Base-by-base conservation (phyloP, 805 yeast species). In the Huiozyma sinensis region DNA sequence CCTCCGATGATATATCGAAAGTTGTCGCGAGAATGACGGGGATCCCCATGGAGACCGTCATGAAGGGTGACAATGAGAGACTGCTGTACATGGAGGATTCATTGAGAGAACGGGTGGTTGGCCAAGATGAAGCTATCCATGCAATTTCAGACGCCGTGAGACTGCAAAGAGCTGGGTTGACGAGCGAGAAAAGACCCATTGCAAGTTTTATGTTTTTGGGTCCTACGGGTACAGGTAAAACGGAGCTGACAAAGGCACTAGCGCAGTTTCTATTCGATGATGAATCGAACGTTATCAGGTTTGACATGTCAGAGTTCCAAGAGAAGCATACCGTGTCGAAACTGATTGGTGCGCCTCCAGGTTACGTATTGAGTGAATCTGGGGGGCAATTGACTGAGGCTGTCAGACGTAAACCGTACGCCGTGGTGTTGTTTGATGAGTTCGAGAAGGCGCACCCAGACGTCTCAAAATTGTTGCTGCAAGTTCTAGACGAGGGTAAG, bases 191-290 rank as follows among this genome's bases (percentile, higher is more conserved):
- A 64, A 76, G 97, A 48, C 98, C 98, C 6, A 89, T 90, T 55
- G 97, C 97, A 1, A 83, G 95, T 44, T 92, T 92, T 64, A 82
- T 90, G 83, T 92, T 92, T 65, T 70, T 92, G 51, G 98, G 98
- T 24, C 97, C 98, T 43, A 92, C 98, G 0, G 98, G 98, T 67
- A 90, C 97, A 0, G 98, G 98, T 67, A 90, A 90, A 65, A 92
- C 98, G 0, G 97, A 92, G 63, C 72, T 92, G 42, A 89, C 97
- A 6, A 90, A 92, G 63, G 81, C 94, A 0, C 72, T 90, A 45
- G 95, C 97, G 2, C 88, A 87, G 54, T 92, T 92, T 55, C 65
- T 90, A 54, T 92, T 92, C 65, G 92, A 88, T 57, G 90, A 90
- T 61, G 87, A 85, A 56, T 72, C 78, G 38, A 77, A 95, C 7